Conservation (phyloP, 306 rosid genomes). For the Begonia fuchsioides region DNA sequence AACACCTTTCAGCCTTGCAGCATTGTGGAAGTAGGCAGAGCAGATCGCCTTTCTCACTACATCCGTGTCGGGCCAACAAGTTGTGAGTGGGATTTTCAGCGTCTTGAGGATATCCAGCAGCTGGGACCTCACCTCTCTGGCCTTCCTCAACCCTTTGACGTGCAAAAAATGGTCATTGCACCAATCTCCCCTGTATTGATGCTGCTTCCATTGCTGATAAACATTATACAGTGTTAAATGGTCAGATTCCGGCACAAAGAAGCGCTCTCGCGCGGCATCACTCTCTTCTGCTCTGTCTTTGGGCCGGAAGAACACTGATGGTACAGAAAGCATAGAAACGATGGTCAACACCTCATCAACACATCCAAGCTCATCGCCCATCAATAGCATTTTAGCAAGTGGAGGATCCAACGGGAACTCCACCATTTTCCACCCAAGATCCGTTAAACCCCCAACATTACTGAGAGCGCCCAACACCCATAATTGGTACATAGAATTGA, state of each 20-base stretch:
- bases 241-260: slow-evolving; percentile 87
- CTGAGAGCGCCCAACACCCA: slow-evolving; percentile 98
- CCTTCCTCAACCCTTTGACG: slow-evolving; percentile 84
- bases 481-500: slow-evolving; percentile 94
- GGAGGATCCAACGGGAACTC: slow-evolving; percentile 97
- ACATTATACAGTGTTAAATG: slow-evolving; percentile 85
- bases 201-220: slow-evolving; percentile 96
- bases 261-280: slow-evolving; percentile 90
- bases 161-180: slow-evolving; percentile 88
- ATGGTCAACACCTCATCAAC: slow-evolving; percentile 81
- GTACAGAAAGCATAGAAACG: slow-evolving; percentile 97
- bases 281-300: slow-evolving; percentile 95
- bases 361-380: slow-evolving; percentile 72
- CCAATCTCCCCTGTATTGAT: slow-evolving; percentile 93
- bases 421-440: slow-evolving; percentile 98
- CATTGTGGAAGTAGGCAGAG: slow-evolving; percentile 85
- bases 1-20: slow-evolving; percentile 87
- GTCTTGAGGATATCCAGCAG: slow-evolving; percentile 83
- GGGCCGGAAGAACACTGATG: slow-evolving; percentile 93
- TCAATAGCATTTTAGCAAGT: slow-evolving; percentile 92
- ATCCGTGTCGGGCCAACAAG: slow-evolving; percentile 78
- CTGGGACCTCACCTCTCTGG: slow-evolving; percentile 94
- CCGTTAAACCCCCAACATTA: slow-evolving; percentile 83
- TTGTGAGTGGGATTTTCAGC: slow-evolving; percentile 54
- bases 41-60: slow-evolving; percentile 83